Conservation (phyloP, 169 alveolate genomes). For the Eimeria necatrix region DNA sequence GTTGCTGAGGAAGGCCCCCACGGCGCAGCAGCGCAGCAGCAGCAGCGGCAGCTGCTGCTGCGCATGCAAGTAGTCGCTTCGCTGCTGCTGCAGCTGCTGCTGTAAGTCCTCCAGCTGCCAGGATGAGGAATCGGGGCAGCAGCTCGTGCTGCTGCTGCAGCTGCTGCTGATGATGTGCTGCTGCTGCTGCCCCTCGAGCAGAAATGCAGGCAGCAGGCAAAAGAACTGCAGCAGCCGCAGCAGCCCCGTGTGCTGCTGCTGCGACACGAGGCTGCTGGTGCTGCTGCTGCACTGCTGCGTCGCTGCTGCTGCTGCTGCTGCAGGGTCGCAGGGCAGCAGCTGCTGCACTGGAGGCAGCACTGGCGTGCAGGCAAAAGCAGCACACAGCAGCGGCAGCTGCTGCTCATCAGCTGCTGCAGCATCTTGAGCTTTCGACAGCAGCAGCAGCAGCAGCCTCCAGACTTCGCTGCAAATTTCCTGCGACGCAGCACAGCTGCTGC, state of each 20-base stretch:
- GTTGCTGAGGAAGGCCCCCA: constrained; percentile 38
- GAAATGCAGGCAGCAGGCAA: constrained; percentile 56
- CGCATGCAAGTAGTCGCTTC: constrained; percentile 48
- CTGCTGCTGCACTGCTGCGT: constrained; percentile 37
- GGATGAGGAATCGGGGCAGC: neutral
- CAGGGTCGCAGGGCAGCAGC: constrained; percentile 55
- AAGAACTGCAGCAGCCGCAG: constrained; percentile 46
- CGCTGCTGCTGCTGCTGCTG: constrained; percentile 62
- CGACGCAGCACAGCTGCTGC: constrained; percentile 70
- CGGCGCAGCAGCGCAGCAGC: constrained; percentile 44
- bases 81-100: constrained; percentile 68
- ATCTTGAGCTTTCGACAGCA: constrained; percentile 49
- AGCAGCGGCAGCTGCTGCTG: constrained; percentile 37
- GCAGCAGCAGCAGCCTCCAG: constrained; percentile 33
- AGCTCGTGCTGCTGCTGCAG: constrained; percentile 38
- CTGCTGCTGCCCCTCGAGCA: constrained; percentile 36
- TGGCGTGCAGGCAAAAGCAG: constrained; percentile 58
- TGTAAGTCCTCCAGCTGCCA: constrained; percentile 26
- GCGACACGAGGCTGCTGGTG: constrained; percentile 53
- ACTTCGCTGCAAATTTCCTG: neutral
- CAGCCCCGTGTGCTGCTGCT: constrained; percentile 4
- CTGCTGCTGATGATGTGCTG: constrained; percentile 26
- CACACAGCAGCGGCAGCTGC: constrained; percentile 64
- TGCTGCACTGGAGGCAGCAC: constrained; percentile 57
- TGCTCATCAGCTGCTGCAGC: constrained; percentile 66